Base-by-base conservation (phyloP, 2,329 filamentous ascomycete genomes). In the Aspergillus sp. region DNA sequence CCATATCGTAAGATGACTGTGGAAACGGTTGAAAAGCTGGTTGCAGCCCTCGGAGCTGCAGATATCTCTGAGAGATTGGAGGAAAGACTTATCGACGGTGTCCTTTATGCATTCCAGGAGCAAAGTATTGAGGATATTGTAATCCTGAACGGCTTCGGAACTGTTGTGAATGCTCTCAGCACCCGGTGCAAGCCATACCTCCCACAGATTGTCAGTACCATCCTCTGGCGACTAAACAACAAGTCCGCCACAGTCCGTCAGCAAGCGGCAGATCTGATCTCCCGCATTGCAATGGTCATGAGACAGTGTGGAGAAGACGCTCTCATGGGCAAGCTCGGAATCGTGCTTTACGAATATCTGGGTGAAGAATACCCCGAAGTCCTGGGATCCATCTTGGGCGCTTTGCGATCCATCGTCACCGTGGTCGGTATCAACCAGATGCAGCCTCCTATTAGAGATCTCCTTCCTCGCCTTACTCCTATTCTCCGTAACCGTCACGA, bases 1-100 rank as follows among this genome's bases (percentile, higher is more conserved):
- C 86, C 91, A 1, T 98, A 98, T 69, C 85, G 93, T 39, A 97
- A 97, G 76, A 98, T 98, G 93, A 96, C 93, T 0, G 86, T 98
- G 30, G 93, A 98, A 73, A 97, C 93, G 0, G 83, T 97, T 7
- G 93, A 98, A 71, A 98, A 97, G 71, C 83, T 97, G 38, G 86
- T 98, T 58, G 90, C 91, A 11, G 89, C 89, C 44, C 77, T 97
- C 42, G 93, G 93, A 44, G 90, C 91, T 6, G 91, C 93, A 31
- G 93, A 98, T 62, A 90, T 98, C 56, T 87, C 88, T 26, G 88
- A 95, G 67, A 82, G 91, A 33, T 72, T 98, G 31, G 93, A 98
- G 67, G 93, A 97, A 68, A 81, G 90, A 38, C 79, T 98, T 12
- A 90, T 98, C 42, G 93, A 98, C 57, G 93, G 93, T 64, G 93